Evolutionary conservation across 73 alveolate species (phyloP), one percentile per base, ranked within the genome.

Genomic region (Loxodes magnus): DNA sequence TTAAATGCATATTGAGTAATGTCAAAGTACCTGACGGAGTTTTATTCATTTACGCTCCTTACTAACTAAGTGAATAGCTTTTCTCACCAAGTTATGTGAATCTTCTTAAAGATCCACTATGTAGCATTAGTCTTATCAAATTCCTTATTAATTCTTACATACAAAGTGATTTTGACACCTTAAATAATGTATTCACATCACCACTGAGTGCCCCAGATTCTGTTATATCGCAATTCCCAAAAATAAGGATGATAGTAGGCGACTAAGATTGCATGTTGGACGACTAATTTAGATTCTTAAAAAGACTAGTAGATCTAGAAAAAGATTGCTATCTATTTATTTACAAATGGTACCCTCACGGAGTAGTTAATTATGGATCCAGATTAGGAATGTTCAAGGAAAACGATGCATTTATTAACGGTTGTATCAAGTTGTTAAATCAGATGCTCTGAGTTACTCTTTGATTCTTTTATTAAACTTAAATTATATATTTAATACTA

Each of bases 121-220:
- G 84, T 23, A 90, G 94, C 54, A 87, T 78, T 67, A 76, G 88
- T 24, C 88, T 87, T 70, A 54, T 92, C 53, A 71, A 82, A 77
- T 52, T 67, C 56, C 84, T 94, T 64, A 71, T 79, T 34, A 77
- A 56, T 23, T 51, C 90, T 27, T 87, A 91, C 67, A 65, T 83
- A 1, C 38, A 50, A 15, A 77, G 51, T 37, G 4, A 9, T 4
- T 35, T 20, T 24, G 34, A 46, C 19, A 43, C 70, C 1, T 43
- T 65, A 27, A 61, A 35, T n/a, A 74, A 79, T 46, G 88, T 87
- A 0, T 57, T 66, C 43, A 49, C 74, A 20, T 74, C 93, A 35
- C 94, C 94, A 19, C 36, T 12, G n/a, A n/a, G 56, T 34, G 81
- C 56, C 5, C 62, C 37, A 25, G 61, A 51, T 4, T 27, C 60